Base-by-base conservation (phyloP, 352 stramenopile genomes). In the Phytophthora kernoviae region DNA sequence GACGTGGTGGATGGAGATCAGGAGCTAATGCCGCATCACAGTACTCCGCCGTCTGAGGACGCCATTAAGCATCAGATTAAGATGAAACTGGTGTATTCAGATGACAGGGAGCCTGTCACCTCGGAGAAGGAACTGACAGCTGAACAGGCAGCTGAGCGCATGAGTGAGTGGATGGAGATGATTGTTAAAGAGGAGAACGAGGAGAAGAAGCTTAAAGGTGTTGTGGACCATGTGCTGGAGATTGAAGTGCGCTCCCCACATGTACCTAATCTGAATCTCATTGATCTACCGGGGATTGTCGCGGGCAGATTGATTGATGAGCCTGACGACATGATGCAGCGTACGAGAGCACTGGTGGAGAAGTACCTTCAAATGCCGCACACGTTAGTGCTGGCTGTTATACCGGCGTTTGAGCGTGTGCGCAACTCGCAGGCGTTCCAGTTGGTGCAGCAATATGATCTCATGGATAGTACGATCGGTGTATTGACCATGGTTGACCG, bases 401-500 rank as follows among this genome's bases (percentile, higher is more conserved):
- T 77, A 4, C 75, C 75, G 4, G 72, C 69, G 0, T 59, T 55
- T 24, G 69, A 79, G 21, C 62, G 66, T 32, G 54, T 73, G 12
- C 60, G 70, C 9, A 75, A 80, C 54, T 75, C 67, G 6, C 73
- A 85, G 40, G 72, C 68, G 6, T 75, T 82, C n/a, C 68, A 80
- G 48, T 46, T 80, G 20, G 67, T 85, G 24, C 72, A 81, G 49
- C 57, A 75, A 43, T 70, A 63, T 17, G 49, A 61, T 0, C 63
- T 80, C 11, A 62, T 30, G 9, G 69, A 78, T 44, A 73, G 50
- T 6, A 80, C 70, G 17, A 66, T 77, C 14, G 69, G 68, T 5
- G 73, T 86, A 22, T 32, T 86, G 18, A 79, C 76, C 3, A 79
- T 86, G 70, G 61, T 62, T 10, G 75, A 83, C 43, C 70, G 73